Conservation (phyloP, 352 stramenopile species). For the Phytophthora pluvialis region DNA sequence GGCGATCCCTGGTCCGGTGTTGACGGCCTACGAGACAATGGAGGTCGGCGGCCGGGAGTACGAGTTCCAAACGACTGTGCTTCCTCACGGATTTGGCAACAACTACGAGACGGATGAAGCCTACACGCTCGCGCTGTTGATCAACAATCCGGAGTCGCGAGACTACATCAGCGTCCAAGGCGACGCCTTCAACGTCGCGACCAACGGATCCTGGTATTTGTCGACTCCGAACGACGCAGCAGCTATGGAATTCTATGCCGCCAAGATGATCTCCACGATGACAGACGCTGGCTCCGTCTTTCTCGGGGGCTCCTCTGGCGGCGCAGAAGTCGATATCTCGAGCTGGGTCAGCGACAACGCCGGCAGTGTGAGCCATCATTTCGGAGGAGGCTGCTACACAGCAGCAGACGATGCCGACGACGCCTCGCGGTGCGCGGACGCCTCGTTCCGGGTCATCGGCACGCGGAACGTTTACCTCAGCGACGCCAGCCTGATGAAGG, state of each 20-base stretch:
- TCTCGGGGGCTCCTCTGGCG: slow-evolving; percentile 10
- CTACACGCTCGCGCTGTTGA: slow-evolving; percentile 43
- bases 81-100: slow-evolving; percentile 43
- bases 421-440: slow-evolving; percentile 17
- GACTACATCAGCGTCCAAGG: slow-evolving; percentile 36
- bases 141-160: slow-evolving; percentile 49
- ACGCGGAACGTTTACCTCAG: slow-evolving; percentile 49
- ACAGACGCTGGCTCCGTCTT: slow-evolving; percentile 38
- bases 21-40: slow-evolving; percentile 56
- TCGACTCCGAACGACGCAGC: slow-evolving; percentile 38
- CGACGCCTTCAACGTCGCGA: slow-evolving; percentile 38
- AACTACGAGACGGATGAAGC: slow-evolving; percentile 29
- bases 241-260: slow-evolving; percentile 42
- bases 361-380: slow-evolving; percentile 46
- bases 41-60: slow-evolving; percentile 38
- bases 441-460: slow-evolving; percentile 43
- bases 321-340: slow-evolving; percentile 23
- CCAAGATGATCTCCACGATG: slow-evolving; percentile 40
- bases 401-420: slow-evolving; percentile 38
- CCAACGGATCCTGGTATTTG: slow-evolving; percentile 42
- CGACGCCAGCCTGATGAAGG: slow-evolving; percentile 55
- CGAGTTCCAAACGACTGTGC: slow-evolving; percentile 48
- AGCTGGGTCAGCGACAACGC: slow-evolving; percentile 41
- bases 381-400: slow-evolving; percentile 52
- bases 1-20: slow-evolving; percentile 42